phyloP scores from a whole-genome alignment of 148 eudicot genomes.

The Agrostemma githago region DNA sequence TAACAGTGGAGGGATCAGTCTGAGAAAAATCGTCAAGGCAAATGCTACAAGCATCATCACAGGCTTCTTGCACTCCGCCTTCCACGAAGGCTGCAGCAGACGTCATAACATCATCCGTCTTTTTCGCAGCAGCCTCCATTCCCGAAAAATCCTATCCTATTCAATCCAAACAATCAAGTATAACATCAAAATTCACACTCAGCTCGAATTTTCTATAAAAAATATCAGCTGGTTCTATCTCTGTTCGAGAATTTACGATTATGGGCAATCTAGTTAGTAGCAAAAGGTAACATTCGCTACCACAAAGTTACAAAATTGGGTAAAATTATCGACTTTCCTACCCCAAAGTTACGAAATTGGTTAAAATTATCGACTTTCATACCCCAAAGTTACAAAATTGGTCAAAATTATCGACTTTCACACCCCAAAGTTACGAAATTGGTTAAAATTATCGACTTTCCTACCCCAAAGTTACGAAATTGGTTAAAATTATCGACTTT shows the following conservation, averaged over 20 bases:
- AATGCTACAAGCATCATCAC: slow-evolving; percentile 76
- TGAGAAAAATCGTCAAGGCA: slow-evolving; percentile 63
- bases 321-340: too few relatives aligned
- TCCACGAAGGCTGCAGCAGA: slow-evolving; percentile 70
- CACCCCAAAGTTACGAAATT: too few relatives aligned
- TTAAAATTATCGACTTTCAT: too few relatives aligned
- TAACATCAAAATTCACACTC: not conserved
- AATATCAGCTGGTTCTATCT: not conserved
- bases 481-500: too few relatives aligned
- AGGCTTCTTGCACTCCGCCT: slow-evolving; percentile 70
- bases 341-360: too few relatives aligned
- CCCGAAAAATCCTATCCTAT: slow-evolving; percentile 26
- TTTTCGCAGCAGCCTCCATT: slow-evolving; percentile 25
- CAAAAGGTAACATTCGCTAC: too few relatives aligned
- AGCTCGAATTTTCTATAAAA: not conserved
- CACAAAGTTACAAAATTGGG: too few relatives aligned
- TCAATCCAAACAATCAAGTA: not conserved
- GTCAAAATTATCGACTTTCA: too few relatives aligned
- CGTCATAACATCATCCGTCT: slow-evolving; percentile 26
- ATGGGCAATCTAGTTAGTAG: too few relatives aligned
- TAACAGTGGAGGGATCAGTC: slow-evolving; percentile 72
- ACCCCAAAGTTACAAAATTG: too few relatives aligned
- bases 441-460: too few relatives aligned
- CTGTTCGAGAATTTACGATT: not conserved
- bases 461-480: too few relatives aligned